These are phyloP conservation scores for Xylaria sp. DNA, from an alignment of 2,329 filamentous ascomycete genomes.

Conservation along the genomic window DNA sequence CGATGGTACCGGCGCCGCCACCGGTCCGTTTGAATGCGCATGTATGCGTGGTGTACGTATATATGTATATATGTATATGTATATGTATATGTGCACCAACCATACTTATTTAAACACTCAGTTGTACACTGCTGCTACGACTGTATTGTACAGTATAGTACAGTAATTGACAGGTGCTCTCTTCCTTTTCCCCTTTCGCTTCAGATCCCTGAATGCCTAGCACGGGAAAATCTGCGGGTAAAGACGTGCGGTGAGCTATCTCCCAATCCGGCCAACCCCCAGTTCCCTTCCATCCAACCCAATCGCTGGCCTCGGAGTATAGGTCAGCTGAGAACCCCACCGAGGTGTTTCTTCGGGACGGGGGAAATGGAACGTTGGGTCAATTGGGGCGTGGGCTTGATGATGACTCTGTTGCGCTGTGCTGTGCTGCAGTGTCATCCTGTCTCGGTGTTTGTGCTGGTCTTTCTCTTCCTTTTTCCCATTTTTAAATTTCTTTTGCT, in stretches of 20 bases:
- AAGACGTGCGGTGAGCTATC: conserved; percentile 33
- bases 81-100: conserved; percentile 8
- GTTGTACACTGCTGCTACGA: background rate
- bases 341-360: conserved; percentile 20
- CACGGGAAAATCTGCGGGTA: conserved; percentile 40
- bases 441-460: background rate
- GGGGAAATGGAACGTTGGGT: background rate
- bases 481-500: background rate
- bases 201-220: conserved; percentile 31
- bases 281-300: background rate
- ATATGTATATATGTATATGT: too few relatives aligned
- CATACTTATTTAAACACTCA: background rate
- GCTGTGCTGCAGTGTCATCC: background rate
- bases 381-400: background rate
- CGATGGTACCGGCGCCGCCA: conserved; percentile 35
- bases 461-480: background rate
- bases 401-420: background rate
- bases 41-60: background rate
- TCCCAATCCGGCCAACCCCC: background rate
- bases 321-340: conserved; percentile 34
- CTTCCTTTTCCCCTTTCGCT: background rate
- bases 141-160: conserved; percentile 7
- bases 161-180: conserved; percentile 20
- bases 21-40: conserved; percentile 24
- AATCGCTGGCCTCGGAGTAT: conserved; percentile 23